These are phyloP conservation scores for Alnus glutinosa DNA, from an alignment of 306 rosid genomes.

Conservation along the genomic window DNA sequence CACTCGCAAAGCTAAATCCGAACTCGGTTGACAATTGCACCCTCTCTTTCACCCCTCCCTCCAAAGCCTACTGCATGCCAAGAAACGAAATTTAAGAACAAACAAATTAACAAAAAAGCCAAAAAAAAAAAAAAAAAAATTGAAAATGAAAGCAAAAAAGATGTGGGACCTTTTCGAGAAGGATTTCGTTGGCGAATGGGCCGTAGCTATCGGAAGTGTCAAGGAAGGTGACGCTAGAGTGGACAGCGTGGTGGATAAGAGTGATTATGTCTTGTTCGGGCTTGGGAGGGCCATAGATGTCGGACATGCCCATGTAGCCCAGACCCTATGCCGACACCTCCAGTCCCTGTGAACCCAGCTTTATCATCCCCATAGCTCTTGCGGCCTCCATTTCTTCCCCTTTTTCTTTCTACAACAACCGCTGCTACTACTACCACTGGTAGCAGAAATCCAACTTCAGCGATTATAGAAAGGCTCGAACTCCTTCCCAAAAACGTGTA, in stretches of 20 bases:
- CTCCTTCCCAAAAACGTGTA: too few relatives aligned
- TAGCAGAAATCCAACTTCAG: too few relatives aligned
- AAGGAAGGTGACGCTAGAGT: conserved; percentile 59
- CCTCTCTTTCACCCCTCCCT: conserved; percentile 4
- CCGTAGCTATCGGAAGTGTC: conserved; percentile 65
- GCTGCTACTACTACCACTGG: too few relatives aligned
- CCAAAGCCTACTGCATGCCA: conserved; percentile 31
- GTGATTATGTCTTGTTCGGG: conserved; percentile 66
- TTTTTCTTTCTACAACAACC: too few relatives aligned
- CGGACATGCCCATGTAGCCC: conserved; percentile 70
- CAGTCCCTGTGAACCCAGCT: too few relatives aligned
- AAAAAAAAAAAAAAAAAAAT: background rate
- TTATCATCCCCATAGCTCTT: too few relatives aligned
- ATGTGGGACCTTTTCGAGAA: conserved; percentile 36
- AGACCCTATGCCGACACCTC: too few relatives aligned
- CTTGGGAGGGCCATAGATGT: conserved; percentile 59
- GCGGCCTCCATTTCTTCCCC: too few relatives aligned
- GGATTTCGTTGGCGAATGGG: conserved; percentile 49
- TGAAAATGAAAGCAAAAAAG: too few relatives aligned
- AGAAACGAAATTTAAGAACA: background rate
- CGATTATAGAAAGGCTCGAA: too few relatives aligned
- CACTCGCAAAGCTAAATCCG: conserved; percentile 17
- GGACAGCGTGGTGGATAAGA: conserved; percentile 60
- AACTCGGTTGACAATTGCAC: conserved; percentile 56
- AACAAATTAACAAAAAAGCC: background rate